phyloP scores from a whole-genome alignment of 2,329 filamentous ascomycete species.

The Ascocoryne sarcoides region DNA sequence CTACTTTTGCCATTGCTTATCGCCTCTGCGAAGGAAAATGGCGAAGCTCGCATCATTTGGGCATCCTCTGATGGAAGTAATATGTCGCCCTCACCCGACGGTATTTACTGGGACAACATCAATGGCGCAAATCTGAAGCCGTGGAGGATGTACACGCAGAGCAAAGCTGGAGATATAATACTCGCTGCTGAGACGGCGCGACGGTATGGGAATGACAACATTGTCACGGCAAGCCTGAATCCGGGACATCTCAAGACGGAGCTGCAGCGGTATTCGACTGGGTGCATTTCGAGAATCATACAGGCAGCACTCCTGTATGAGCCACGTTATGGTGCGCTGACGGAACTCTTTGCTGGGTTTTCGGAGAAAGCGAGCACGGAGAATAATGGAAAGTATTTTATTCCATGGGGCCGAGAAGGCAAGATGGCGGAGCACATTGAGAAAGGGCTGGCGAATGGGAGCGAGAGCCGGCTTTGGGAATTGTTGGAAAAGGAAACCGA shows the following conservation, averaged over 20 bases:
- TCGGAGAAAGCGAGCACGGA: conserved; percentile 17
- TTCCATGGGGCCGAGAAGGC: conserved; percentile 33
- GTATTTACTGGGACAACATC: conserved; percentile 2
- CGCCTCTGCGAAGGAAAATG: neutral
- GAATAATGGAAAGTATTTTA: conserved; percentile 20
- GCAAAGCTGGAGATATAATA: conserved; percentile 11
- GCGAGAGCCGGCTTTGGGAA: neutral
- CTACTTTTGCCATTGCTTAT: conserved; percentile 21
- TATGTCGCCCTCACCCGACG: neutral
- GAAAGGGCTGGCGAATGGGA: conserved; percentile 1
- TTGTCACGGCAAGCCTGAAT: conserved; percentile 8
- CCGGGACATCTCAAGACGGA: conserved; percentile 5
- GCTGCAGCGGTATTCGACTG: conserved; percentile 14
- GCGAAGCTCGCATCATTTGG: conserved; percentile 3
- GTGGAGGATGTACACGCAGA: conserved; percentile 6
- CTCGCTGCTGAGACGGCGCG: conserved; percentile 7
- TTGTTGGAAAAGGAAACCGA: conserved; percentile 1
- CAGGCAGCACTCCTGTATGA: conserved; percentile 5
- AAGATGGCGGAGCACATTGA: neutral
- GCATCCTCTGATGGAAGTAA: neutral
- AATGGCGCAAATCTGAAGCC: conserved; percentile 1
- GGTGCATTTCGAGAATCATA: neutral
- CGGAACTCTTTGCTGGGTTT: conserved; percentile 7
- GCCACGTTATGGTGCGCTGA: conserved; percentile 4
- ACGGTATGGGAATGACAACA: conserved; percentile 3